A percentile compares a stretch with the other conserved stretches of the same genome.
These are phyloP conservation scores for Spirogloea muscicola DNA, from an alignment of 139 green algal species.

Conservation along the genomic window DNA sequence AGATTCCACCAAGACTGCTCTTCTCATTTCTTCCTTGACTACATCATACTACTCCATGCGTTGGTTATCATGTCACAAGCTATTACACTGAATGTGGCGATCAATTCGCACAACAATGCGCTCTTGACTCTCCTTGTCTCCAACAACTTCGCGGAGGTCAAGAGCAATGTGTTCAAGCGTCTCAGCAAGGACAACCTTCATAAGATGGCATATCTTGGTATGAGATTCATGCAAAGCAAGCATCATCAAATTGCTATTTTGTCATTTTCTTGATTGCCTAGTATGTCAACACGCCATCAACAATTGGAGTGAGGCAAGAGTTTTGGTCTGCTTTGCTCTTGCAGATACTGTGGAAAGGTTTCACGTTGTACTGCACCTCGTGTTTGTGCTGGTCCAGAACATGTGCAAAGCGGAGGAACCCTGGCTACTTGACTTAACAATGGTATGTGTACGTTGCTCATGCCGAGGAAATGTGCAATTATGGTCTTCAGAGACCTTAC, in stretches of 20 bases:
- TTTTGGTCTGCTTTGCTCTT: too few relatives aligned
- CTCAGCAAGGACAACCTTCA: conserved; percentile 51
- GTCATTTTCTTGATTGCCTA: too few relatives aligned
- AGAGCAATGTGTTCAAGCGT: conserved; percentile 59
- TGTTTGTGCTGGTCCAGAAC: conserved; percentile 56
- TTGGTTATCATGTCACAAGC: conserved; percentile 54
- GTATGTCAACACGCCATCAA: too few relatives aligned
- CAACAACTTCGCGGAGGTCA: conserved; percentile 63
- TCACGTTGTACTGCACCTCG: conserved; percentile 42
- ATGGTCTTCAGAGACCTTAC: too few relatives aligned
- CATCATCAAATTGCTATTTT: too few relatives aligned
- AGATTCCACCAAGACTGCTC: too few relatives aligned
- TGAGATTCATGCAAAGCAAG: too few relatives aligned
- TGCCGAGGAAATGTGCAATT: too few relatives aligned
- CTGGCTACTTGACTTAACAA: background rate
- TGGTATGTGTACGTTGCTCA: too few relatives aligned
- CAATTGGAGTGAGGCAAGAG: too few relatives aligned
- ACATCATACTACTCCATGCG: conserved; percentile 14
- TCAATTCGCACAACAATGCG: conserved; percentile 54
- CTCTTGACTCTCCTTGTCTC: conserved; percentile 56
- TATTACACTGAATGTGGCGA: conserved; percentile 57
- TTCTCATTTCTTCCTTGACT: too few relatives aligned
- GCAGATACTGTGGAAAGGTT: conserved; percentile 55
- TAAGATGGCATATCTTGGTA: conserved; percentile 46
- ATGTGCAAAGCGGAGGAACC: conserved; percentile 9